phyloP scores from a whole-genome alignment of 2,329 filamentous ascomycete species.

The Colletotrichum theobromicola region DNA sequence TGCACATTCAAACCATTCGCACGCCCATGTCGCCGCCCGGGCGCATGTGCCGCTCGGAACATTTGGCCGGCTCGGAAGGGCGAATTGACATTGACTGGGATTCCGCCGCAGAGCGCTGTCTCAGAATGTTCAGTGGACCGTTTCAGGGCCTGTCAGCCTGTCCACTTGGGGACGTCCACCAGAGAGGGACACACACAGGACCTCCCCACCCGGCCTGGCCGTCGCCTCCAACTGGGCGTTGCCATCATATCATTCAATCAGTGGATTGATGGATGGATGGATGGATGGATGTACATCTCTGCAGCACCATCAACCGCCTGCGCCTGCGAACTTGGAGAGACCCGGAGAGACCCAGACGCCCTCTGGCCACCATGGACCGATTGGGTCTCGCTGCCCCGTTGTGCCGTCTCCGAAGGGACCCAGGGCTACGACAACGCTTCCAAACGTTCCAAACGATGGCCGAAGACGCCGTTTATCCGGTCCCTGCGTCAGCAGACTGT shows the following conservation, averaged over 20 bases:
- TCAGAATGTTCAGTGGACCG: slow-evolving; percentile 4
- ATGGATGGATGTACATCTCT: neutral
- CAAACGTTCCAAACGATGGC: neutral
- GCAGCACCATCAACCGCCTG: neutral
- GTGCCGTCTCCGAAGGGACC: neutral
- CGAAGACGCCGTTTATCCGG: slow-evolving; percentile 1
- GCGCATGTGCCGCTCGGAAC: neutral
- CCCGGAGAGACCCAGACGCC: neutral
- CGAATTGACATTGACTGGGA: neutral
- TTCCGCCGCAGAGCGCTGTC: slow-evolving; percentile 1
- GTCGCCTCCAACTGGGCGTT: neutral
- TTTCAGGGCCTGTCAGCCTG: slow-evolving; percentile 14
- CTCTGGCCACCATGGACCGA: slow-evolving; percentile 3
- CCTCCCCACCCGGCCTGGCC: neutral
- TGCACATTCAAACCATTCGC: neutral
- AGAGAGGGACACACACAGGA: neutral
- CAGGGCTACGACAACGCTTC: neutral
- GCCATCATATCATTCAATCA: neutral
- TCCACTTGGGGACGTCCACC: neutral
- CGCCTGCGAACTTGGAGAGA: neutral
- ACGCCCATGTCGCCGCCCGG: neutral
- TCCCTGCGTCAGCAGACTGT: neutral
- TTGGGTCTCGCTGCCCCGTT: neutral
- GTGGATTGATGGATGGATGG: neutral
- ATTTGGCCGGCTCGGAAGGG: neutral